These are phyloP conservation scores for Candida tropicalis DNA, from an alignment of 1,139 yeast genomes.

Conservation along the genomic window DNA sequence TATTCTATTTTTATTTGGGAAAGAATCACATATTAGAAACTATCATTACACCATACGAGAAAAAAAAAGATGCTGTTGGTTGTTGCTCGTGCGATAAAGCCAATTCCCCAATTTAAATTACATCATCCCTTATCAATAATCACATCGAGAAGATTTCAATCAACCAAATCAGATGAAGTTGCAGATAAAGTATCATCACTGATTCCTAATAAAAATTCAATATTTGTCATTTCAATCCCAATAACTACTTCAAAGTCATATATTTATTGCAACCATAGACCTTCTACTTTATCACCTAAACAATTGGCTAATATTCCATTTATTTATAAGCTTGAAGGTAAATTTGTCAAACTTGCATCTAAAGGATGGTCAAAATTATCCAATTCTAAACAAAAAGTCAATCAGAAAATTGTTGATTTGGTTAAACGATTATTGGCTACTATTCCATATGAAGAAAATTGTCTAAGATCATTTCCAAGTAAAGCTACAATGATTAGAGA, in stretches of 20 bases:
- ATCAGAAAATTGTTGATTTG: constrained; percentile 39
- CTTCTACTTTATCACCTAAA: constrained; percentile 27
- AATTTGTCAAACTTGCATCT: constrained; percentile 37
- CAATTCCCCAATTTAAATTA: neutral
- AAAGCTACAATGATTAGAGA: constrained; percentile 51
- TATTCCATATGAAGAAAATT: constrained; percentile 55
- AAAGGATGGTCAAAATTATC: constrained; percentile 51
- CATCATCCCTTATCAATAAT: neutral
- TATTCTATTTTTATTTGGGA: no score
- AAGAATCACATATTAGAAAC: no score
- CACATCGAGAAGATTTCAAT: constrained; percentile 5
- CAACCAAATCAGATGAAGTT: constrained; percentile 1
- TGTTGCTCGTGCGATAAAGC: neutral
- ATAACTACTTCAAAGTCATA: constrained; percentile 58
- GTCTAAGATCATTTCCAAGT: constrained; percentile 55
- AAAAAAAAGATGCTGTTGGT: neutral
- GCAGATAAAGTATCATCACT: constrained; percentile 1
- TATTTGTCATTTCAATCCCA: constrained; percentile 62
- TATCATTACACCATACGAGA: no score
- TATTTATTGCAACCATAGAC: constrained; percentile 61
- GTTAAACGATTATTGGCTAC: constrained; percentile 41
- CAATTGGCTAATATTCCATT: constrained; percentile 35
- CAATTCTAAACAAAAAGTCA: constrained; percentile 39
- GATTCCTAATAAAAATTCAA: constrained; percentile 23
- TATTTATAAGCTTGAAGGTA: constrained; percentile 41